Percentiles rank a stretch among this genome's conserved stretches.
These are phyloP conservation scores for Neurospora sp. DNA, from an alignment of 495 filamentous ascomycete genomes.

Conservation along the genomic window DNA sequence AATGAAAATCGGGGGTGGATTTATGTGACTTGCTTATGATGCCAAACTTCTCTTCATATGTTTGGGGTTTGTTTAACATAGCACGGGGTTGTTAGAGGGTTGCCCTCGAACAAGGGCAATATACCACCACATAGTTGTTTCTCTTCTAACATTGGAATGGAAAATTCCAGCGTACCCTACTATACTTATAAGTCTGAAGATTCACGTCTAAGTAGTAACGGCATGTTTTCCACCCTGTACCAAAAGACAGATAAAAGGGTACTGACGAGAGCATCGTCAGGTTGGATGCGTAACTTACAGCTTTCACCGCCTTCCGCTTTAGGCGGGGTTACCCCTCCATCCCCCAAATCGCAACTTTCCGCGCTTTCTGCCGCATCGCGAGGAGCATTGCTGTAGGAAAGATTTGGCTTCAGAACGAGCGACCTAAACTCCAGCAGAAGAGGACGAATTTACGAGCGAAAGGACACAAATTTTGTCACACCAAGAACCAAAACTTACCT, in stretches of 20 bases:
- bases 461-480: background rate
- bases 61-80: background rate
- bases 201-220: background rate
- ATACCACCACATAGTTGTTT: background rate
- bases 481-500: background rate
- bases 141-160: background rate
- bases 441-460: background rate
- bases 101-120: background rate
- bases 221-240: background rate
- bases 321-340: background rate
- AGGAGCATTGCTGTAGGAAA: background rate
- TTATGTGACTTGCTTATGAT: background rate
- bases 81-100: background rate
- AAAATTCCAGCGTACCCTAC: background rate
- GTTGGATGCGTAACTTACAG: background rate
- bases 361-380: background rate
- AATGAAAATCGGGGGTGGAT: background rate
- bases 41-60: background rate
- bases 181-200: background rate
- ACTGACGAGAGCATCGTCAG: background rate
- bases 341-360: background rate
- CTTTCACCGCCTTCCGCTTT: background rate
- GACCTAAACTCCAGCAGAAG: background rate
- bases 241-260: background rate
- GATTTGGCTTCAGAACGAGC: background rate